Evolutionary conservation across 352 stramenopile genomes (phyloP), one percentile per base, ranked within the genome.

Genomic region (Pythium pyrilobum): DNA sequence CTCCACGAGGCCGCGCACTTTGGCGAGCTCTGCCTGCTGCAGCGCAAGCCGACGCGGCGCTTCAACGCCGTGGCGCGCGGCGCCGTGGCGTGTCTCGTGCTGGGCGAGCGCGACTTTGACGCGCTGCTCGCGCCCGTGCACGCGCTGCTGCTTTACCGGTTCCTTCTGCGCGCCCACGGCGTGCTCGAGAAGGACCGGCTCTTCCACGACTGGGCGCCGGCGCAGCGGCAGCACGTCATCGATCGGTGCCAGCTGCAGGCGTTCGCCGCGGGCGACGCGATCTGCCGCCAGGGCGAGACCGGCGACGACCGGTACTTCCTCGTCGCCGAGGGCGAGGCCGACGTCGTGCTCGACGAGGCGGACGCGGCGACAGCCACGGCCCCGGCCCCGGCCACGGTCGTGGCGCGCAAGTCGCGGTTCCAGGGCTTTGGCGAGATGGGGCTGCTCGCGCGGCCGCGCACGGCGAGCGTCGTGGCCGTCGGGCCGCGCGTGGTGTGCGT

Each of bases 391-490:
- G 62, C 52, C n/a, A 75, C 72, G 2, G 52, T 72, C 16, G 62
- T 86, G 4, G 74, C 71, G 7, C 71, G 71, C 27, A 89, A 88
- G 56, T 69, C 68, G 11, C 36, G 77, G 37, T 89, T 77, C 31
- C 68, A 90, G 56, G 72, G 81, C 28, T 90, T 92, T 55, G 81
- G 79, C 2, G 81, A 92, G 39, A 92, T 92, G 81, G 81, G 79
- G 5, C 64, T 92, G 13, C 62, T 92, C 23, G 71, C 66, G 15
- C 77, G 74, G 31, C 69, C 79, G 15, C 66, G 79, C 21, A 77
- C 78, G 0, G 67, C 81, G 0, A 55, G 71, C 21, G 79, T 87
- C 12, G 45, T 84, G 1, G 79, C 77, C 29, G 56, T 59, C 12
- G 71, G 71, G 20, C 37, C 31, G 8, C 13, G 24, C 7, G 62